A percentile compares a stretch with the other conserved stretches of the same genome.
Evolutionary conservation across 1,284 basidiomycete species (phyloP).

Genomic region (Hypsizygus ulmarius): DNA sequence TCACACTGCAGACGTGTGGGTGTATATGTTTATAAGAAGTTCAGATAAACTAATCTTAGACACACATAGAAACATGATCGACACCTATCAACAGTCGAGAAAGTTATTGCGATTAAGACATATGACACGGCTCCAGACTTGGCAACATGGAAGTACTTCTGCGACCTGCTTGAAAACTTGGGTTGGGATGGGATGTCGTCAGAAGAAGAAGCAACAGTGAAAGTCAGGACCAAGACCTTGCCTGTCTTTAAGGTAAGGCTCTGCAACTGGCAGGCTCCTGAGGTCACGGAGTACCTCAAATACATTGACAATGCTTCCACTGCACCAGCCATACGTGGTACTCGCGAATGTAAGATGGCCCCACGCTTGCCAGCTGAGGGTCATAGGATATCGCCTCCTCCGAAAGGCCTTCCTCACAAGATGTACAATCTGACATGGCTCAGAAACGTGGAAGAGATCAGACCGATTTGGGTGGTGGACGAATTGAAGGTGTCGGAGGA

Average conservation of each 20-base stretch:
- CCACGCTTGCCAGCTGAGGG: background rate
- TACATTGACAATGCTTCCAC: background rate
- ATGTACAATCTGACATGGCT: background rate
- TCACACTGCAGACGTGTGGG: background rate
- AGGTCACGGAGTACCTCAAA: background rate
- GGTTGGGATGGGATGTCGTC: conserved; percentile 1
- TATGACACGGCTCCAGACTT: background rate
- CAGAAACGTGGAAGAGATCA: too few species aligned
- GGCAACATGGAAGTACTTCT: conserved; percentile 3
- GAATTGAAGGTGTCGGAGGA: background rate
- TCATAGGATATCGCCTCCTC: background rate
- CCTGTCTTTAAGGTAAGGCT: background rate
- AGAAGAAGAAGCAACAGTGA: background rate
- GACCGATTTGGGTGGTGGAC: background rate
- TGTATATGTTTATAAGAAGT: background rate
- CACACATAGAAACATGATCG: too few species aligned
- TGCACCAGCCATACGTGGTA: background rate
- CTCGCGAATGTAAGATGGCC: background rate
- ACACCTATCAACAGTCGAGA: background rate
- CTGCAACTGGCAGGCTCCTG: background rate
- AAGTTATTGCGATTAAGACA: conserved; percentile 1
- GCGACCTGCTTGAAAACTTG: background rate
- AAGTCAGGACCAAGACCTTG: background rate
- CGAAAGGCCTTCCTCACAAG: background rate
- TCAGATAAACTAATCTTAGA: background rate